Evolutionary conservation across 805 yeast species (phyloP), one percentile per base, ranked within the genome.

Genomic region (Cyberlindnera subsufficiens): DNA sequence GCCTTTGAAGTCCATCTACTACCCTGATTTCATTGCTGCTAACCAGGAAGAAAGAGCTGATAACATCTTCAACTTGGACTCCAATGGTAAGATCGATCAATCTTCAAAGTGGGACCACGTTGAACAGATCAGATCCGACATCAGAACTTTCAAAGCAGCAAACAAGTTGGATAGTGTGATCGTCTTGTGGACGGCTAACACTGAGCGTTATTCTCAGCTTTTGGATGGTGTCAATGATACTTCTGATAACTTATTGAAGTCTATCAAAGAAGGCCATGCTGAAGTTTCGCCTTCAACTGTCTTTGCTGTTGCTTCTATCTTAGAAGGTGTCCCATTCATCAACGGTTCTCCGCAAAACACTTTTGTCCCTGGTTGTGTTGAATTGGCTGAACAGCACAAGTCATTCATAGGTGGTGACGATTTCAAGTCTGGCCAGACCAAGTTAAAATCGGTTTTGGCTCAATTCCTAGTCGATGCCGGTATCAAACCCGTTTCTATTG

Each of bases 291-390:
- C 97, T 47, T 87, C 96, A 13, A 88, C 96, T n/a, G 64, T 90
- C 41, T 90, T 91, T 59, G 97, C 97, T 9, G 86, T 87, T 53
- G 98, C 98, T 15, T 79, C 87, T 40, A 91, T 91, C 54, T 74
- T 90, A 59, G 97, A 91, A 65, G 75, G 78, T 35, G 80, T 82
- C 46, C 95, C 97, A 42, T 90, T 88, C 71, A 87, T 90, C 66
- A 90, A 90, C 59, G 98, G 97, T 37, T 88, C 96, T 33, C 98
- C 98, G 41, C 98, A 90, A 70, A 90, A 90, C 73, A 91, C 97
- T 41, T 90, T 91, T 69, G 96, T 88, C 43, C 97, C 97, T 18
- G 98, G 98, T 52, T 86, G 84, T 49, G 76, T 91, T 59, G 89
- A 88, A 66, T 77, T 90, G 53, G 95, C 97, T 38, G 96, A 89